phyloP scores from a whole-genome alignment of 2,329 filamentous ascomycete species.

The Trichoderma cornu-damae region DNA sequence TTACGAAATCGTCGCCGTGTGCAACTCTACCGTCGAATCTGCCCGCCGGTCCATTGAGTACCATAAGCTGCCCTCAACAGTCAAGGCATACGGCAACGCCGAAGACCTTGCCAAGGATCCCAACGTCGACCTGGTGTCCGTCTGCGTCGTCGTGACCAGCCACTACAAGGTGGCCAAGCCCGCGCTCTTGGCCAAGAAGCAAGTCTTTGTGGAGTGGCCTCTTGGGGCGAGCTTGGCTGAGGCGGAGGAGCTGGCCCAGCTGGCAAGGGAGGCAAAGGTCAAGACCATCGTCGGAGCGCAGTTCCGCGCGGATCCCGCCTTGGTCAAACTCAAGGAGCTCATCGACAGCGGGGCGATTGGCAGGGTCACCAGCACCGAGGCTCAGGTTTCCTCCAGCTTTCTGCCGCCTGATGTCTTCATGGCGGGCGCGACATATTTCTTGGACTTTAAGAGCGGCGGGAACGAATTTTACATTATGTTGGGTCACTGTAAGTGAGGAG shows the following conservation, averaged over 20 bases:
- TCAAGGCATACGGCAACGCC: constrained; percentile 43
- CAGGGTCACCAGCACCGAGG: constrained; percentile 13
- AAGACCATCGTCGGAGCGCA: constrained; percentile 45
- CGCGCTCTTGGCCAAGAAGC: constrained; percentile 44
- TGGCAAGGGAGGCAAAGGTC: constrained; percentile 31
- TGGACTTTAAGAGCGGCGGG: constrained; percentile 26
- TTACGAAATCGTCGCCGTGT: constrained; percentile 45
- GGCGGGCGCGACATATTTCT: constrained; percentile 22
- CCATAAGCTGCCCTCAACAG: constrained; percentile 36
- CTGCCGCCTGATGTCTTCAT: constrained; percentile 20
- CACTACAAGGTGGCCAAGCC: constrained; percentile 33
- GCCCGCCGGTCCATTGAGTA: constrained; percentile 38
- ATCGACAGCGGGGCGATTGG: constrained; percentile 19
- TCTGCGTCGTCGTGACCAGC: constrained; percentile 44
- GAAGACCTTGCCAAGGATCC: constrained; percentile 41
- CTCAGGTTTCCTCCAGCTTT: neutral
- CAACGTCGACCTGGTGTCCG: constrained; percentile 49
- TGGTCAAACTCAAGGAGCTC: constrained; percentile 20
- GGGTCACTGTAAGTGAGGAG: constrained; percentile 17
- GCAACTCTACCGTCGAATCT: constrained; percentile 42
- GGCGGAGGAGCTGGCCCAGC: constrained; percentile 36
- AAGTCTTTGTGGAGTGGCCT: constrained; percentile 52
- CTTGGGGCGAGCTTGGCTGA: constrained; percentile 38
- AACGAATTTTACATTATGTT: constrained; percentile 26
- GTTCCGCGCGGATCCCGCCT: constrained; percentile 39